A percentile compares a stretch with the other conserved stretches of the same genome.
Conservation (phyloP, 2,329 filamentous ascomycete genomes). For the Aschersonia sp. region DNA sequence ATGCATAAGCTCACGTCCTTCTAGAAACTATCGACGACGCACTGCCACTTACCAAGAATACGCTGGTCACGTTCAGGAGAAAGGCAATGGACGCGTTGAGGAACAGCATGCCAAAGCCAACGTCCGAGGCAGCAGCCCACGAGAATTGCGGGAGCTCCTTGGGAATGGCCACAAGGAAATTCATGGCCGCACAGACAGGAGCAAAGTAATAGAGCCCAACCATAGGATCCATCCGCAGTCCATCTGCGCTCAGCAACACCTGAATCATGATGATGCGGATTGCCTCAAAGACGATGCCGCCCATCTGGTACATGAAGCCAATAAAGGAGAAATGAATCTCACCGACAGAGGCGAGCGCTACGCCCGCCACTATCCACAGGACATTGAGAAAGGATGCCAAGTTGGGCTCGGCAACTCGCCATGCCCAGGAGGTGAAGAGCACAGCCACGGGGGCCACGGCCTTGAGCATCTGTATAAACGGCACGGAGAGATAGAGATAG, state of each 20-base stretch:
- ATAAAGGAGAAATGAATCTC: constrained; percentile 55
- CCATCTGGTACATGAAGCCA: constrained; percentile 56
- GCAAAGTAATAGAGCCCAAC: constrained; percentile 86
- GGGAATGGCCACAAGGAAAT: constrained; percentile 53
- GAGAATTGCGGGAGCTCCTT: constrained; percentile 55
- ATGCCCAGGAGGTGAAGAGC: constrained; percentile 49
- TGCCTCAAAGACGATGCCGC: constrained; percentile 68
- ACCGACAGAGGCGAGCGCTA: constrained; percentile 38
- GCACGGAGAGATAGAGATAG: constrained; percentile 52
- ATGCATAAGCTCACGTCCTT: no score
- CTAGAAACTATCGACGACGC: no score
- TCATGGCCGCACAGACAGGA: constrained; percentile 71
- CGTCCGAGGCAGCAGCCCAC: constrained; percentile 46
- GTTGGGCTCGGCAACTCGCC: constrained; percentile 33
- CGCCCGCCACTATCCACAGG: constrained; percentile 35
- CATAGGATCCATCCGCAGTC: constrained; percentile 76
- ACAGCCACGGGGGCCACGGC: constrained; percentile 53
- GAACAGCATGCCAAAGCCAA: constrained; percentile 52
- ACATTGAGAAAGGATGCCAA: constrained; percentile 30
- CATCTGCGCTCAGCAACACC: constrained; percentile 59
- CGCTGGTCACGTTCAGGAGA: constrained; percentile 66
- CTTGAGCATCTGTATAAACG: constrained; percentile 61
- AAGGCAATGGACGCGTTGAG: constrained; percentile 70
- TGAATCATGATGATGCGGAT: constrained; percentile 76
- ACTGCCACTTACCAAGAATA: constrained; percentile 58